Evolutionary conservation across 2,329 filamentous ascomycete genomes (phyloP).

Genomic region (Alternaria ventricosa): DNA sequence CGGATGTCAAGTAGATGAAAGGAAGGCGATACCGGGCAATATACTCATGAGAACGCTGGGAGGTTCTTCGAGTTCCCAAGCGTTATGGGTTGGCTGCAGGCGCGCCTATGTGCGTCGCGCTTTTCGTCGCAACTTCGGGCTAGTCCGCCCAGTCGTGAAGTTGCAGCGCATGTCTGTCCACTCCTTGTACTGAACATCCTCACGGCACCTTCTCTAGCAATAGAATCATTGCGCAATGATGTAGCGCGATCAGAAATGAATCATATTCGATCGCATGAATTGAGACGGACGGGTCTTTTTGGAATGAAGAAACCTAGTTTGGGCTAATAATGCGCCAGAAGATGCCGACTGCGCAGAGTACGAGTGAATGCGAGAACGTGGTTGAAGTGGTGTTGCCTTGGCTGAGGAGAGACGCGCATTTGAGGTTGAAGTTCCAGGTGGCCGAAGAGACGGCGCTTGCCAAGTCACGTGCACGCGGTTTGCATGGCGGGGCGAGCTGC

Average conservation of each 20-base stretch:
- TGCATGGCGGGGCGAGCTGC: background rate
- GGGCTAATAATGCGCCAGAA: background rate
- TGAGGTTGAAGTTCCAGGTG: slow-evolving; percentile 8
- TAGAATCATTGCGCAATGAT: background rate
- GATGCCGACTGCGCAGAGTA: background rate
- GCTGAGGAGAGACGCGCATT: background rate
- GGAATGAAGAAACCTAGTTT: background rate
- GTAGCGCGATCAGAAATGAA: background rate
- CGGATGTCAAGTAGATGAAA: background rate
- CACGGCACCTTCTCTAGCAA: background rate
- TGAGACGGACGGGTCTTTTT: background rate
- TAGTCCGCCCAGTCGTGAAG: background rate
- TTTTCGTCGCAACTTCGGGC: background rate
- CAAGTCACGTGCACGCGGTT: slow-evolving; percentile 11
- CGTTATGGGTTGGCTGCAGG: background rate
- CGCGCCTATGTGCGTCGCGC: background rate
- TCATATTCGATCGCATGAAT: background rate
- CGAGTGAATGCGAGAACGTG: background rate
- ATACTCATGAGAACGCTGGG: background rate
- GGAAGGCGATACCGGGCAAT: background rate
- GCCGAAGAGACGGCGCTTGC: slow-evolving; percentile 5
- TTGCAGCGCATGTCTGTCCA: slow-evolving; percentile 3
- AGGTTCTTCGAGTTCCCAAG: background rate
- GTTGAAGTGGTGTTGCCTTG: slow-evolving; percentile 7
- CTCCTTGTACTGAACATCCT: background rate